Base-by-base conservation (phyloP, 306 rosid species). In the Begonia loranthoides region DNA sequence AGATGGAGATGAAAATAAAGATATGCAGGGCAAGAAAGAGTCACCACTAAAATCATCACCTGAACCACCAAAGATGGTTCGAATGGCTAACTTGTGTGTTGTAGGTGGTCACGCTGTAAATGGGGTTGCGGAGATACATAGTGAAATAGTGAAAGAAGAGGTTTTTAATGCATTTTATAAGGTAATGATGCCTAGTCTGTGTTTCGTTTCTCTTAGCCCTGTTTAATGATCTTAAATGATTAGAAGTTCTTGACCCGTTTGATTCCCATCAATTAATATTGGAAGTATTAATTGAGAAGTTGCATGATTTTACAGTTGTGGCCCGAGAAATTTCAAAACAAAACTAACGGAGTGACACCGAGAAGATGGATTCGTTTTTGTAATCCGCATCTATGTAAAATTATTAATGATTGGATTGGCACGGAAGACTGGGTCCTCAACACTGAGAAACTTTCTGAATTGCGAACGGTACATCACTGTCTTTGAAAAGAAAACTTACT, bases 101-200 rank as follows among this genome's bases (percentile, higher is more conserved):
- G 99, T 74, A 57, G 94, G 95, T 60, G 99, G 99, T 72, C 94
- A 85, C 79, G 92, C 92, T 50, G 99, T 90, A 60, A 90, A 90
- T 55, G 99, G 99, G 56, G 99, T 90, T 66, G 99, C 99, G 13
- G 95, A 77, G 83, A 90, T 90, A 70, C 99, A 90, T 54, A 90
- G 92, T 69, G 80, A 90, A 76, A 90, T 90, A 64, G 99, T 90
- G 45, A 86, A 82, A 75, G 88, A 86, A 15, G 95, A 82, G 56
- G 95, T 90, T 55, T 90, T 90, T 66, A 90, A 82, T 71, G 61
- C 94, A 50, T 90, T 90, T 73, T 90, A 65, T 71, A 60, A 80
- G 94, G 99, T 78, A 28, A 4, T 1, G 36, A 28, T 28, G 8
- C 9, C 36, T 28, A 28, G 36, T 28, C 36, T 28, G 66, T 58